Evolutionary conservation across 768 basidiomycete species (phyloP).

Genomic region (Leccinum variicolor): DNA sequence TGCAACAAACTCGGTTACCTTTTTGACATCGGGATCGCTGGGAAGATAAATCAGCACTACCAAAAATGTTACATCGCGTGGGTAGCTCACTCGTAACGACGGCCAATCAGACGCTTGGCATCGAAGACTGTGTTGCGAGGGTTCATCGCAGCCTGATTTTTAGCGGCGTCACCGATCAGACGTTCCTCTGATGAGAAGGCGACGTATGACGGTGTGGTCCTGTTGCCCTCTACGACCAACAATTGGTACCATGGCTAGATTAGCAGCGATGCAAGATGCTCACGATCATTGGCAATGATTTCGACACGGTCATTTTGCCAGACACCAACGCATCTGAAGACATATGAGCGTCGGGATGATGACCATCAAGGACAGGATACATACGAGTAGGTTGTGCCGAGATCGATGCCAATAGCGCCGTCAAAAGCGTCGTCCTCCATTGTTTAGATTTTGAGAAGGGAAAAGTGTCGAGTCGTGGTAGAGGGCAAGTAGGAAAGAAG

Average conservation of each 20-base stretch:
- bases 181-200: conserved; percentile 96
- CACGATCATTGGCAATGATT: conserved; percentile 97
- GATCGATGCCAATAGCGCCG: conserved; percentile 96
- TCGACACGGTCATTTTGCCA: conserved; percentile 99
- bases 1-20: conserved; percentile 37
- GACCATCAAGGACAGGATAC: conserved; percentile 27
- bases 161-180: conserved; percentile 97
- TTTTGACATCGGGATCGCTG: conserved; percentile 92
- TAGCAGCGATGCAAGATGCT: conserved; percentile 30
- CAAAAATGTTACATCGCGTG: neutral
- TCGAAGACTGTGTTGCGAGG: conserved; percentile 98
- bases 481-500: conserved; percentile 20
- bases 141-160: conserved; percentile 99
- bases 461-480: conserved; percentile 35
- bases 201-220: conserved; percentile 99
- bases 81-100: conserved; percentile 80
- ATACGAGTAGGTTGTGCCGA: conserved; percentile 96
- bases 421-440: conserved; percentile 88
- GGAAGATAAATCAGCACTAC: conserved; percentile 4
- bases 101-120: conserved; percentile 98
- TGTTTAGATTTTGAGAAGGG: conserved; percentile 40
- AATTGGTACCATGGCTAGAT: neutral
- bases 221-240: conserved; percentile 78
- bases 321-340: conserved; percentile 88
- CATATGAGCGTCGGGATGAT: conserved; percentile 22